Evolutionary conservation across 1,284 basidiomycete genomes (phyloP), one percentile per base, ranked within the genome.

Genomic region (Sporisorium graminicola): DNA sequence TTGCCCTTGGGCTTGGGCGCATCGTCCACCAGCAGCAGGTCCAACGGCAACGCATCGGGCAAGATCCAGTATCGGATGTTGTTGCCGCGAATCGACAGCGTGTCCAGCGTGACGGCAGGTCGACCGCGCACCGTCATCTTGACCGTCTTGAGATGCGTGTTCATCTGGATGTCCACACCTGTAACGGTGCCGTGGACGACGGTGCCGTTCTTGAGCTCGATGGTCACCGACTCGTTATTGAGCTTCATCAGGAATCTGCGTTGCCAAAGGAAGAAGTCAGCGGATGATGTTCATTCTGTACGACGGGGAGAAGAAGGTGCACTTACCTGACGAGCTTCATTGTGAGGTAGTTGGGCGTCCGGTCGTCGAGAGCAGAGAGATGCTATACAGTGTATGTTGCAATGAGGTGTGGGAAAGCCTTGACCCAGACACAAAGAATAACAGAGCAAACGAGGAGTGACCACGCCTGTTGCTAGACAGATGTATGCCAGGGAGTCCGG

Each of bases 171-270:
- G 44, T 84, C 86, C 10, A 86, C 85, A 43, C 82, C 95, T 35
- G 95, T 98, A 86, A 99, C 98, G 26, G 96, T 99, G 18, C 96
- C 96, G 84, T 97, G 93, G 29, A 99, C 92, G 63, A 95, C 88
- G 1, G 94, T 94, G 47, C 96, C 96, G 81, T 99, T 98, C 89
- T 99, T 99, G 83, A 99, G 90, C 89, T 99, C 95, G 86, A 99
- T 91, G 77, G 95, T 94, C 79, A 98, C 95, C 81, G 95, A 96
- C 90, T 99, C 96, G 87, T 98, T 98, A 90, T 98, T 97, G 88
- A 99, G 88, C 90, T 98, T 99, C 96, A 98, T 98, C 89, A 98
- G 90, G 88, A 98, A 96, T 87, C 94, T 96, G 86, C 9, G n/a
- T 96, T 85, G 9, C 14, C 24, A 29, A 46, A 26, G 27, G 13